phyloP scores from a whole-genome alignment of 164 flowering plant species.

The Macadamia integrifolia region DNA sequence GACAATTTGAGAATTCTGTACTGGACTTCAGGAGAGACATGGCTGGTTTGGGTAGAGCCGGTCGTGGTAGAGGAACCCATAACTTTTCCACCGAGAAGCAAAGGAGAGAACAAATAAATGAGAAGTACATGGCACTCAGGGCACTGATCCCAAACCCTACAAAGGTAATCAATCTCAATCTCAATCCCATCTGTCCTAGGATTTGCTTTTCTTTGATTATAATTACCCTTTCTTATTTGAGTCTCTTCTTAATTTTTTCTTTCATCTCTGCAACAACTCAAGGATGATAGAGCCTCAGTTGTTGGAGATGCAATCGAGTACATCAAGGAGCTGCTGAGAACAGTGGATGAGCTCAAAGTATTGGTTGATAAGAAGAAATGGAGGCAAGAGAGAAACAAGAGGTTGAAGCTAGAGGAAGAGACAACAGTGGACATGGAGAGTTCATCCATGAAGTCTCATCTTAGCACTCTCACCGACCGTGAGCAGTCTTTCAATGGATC shows the following conservation, averaged over 20 bases:
- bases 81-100: conserved; percentile 71
- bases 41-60: conserved; percentile 10
- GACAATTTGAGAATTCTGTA: conserved; percentile 42
- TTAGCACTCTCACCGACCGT: conserved; percentile 21
- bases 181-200: not conserved
- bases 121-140: conserved; percentile 47
- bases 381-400: conserved; percentile 51
- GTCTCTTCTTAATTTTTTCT: not conserved
- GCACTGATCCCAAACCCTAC: conserved; percentile 66
- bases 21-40: conserved; percentile 52
- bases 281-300: conserved; percentile 85
- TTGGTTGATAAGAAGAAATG: conserved; percentile 79
- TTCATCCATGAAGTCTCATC: conserved; percentile 24
- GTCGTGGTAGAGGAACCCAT: conserved; percentile 30
- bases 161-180: conserved; percentile 43
- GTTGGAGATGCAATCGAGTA: conserved; percentile 85
- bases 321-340: conserved; percentile 73
- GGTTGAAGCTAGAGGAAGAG: conserved; percentile 47
- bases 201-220: not conserved
- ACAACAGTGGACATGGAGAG: conserved; percentile 29
- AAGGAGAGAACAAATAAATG: conserved; percentile 66
- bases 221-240: not conserved
- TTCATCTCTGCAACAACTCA: not conserved
- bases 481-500: conserved; percentile 48
- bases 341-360: conserved; percentile 63